Evolutionary conservation across 2,329 filamentous ascomycete genomes (phyloP).

Genomic region (Hymenoscyphus infarciens): DNA sequence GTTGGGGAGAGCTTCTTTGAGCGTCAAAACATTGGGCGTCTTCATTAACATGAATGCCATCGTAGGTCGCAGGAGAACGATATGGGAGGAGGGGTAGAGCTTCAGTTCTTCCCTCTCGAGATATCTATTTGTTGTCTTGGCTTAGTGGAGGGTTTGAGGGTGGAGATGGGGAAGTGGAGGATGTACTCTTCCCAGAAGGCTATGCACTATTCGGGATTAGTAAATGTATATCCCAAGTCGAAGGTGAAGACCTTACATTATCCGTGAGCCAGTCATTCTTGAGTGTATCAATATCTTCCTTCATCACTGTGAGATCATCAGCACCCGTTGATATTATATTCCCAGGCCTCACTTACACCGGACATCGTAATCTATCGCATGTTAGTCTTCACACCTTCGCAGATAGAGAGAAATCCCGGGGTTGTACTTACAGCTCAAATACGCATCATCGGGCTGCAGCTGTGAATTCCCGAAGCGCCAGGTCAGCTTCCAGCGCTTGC

Average conservation of each 20-base stretch:
- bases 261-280: constrained; percentile 92
- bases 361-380: constrained; percentile 55
- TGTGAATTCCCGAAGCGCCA: constrained; percentile 28
- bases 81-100: constrained; percentile 76
- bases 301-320: constrained; percentile 60
- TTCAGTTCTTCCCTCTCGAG: constrained; percentile 85
- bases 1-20: constrained; percentile 70
- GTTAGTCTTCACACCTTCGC: constrained; percentile 10
- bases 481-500: constrained; percentile 22
- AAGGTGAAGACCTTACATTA: constrained; percentile 59
- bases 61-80: constrained; percentile 84
- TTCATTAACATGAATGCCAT: constrained; percentile 92
- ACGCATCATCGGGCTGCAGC: constrained; percentile 62
- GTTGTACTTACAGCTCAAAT: constrained; percentile 60
- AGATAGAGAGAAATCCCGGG: background rate
- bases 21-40: constrained; percentile 53
- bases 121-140: constrained; percentile 47
- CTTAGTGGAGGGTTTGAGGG: constrained; percentile 12
- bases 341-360: constrained; percentile 46
- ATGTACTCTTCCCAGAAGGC: constrained; percentile 93
- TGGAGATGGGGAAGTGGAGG: constrained; percentile 10
- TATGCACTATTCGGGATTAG: constrained; percentile 63
- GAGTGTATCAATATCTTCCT: constrained; percentile 83
- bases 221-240: constrained; percentile 4
- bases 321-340: constrained; percentile 3